A percentile compares a stretch with the other conserved stretches of the same genome.
Conservation (phyloP, 495 filamentous ascomycete species). For the Hypoxylon lienhwacheense region DNA sequence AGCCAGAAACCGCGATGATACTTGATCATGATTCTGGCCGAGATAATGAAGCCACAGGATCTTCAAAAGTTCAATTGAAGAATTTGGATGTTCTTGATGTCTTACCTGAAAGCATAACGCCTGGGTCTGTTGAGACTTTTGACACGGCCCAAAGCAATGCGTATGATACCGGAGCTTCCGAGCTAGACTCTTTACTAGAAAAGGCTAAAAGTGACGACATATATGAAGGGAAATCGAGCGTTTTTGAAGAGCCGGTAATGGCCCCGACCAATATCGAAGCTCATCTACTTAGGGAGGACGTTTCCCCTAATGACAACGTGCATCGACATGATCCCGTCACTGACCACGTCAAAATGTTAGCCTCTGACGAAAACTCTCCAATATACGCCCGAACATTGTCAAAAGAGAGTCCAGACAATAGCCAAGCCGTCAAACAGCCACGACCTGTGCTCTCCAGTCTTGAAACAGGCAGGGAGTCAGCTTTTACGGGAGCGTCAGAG, state of each 20-base stretch:
- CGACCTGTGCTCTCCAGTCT: not conserved
- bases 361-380: not conserved
- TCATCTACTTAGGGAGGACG: slow-evolving; percentile 11
- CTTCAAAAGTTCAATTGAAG: slow-evolving; percentile 4
- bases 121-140: slow-evolving; percentile 10
- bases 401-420: not conserved
- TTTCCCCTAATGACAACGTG: slow-evolving; percentile 2
- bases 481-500: not conserved
- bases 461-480: not conserved
- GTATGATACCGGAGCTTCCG: not conserved
- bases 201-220: not conserved
- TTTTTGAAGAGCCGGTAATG: not conserved
- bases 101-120: not conserved
- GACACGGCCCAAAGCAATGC: slow-evolving; percentile 1
- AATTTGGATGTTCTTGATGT: not conserved
- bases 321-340: not conserved
- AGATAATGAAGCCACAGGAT: slow-evolving; percentile 4
- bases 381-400: not conserved
- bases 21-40: slow-evolving; percentile 8
- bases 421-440: slow-evolving; percentile 1
- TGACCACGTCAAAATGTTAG: not conserved
- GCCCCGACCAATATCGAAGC: not conserved
- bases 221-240: not conserved
- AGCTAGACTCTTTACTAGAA: slow-evolving; percentile 6
- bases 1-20: slow-evolving; percentile 35